Evolutionary conservation across 305 asterid genomes (phyloP), one percentile per base, ranked within the genome.

Genomic region (Salvia sclarea): DNA sequence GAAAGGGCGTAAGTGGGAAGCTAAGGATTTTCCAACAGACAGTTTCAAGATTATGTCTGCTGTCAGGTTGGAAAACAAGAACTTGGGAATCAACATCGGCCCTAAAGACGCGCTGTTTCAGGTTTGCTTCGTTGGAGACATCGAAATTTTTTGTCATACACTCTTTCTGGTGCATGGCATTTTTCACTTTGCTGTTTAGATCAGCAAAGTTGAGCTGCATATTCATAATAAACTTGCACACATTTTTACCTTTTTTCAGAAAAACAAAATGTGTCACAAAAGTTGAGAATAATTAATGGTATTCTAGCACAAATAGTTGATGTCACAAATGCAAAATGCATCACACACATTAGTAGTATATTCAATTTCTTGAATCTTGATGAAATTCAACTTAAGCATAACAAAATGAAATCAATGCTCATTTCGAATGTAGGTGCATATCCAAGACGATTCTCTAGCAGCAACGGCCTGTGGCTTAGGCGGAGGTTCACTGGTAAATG

Each of bases 401-500:
- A 54, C 11, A 17, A 24, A 11, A 11, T 52, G 8, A 22, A 11
- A 52, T 12, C n/a, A 21, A 4, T 20, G 16, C 1, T 50, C 9
- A 22, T 5, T 17, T 47, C 10, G 24, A 8, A 1, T 10, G 16
- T 33, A 58, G 86, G 24, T 81, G 16, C 75, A 72, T 56, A 11
- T 56, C 52, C 79, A 81, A 62, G 84, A 76, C 47, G 88, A 81
- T 72, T 69, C 85, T 66, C 53, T 76, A n/a, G 84, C 87, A 20
- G 85, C 81, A 13, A 70, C 68, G 16, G 83, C 83, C 3, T 81
- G 87, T 65, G 88, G 91, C 30, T 73, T 85, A 22, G 88, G 91
- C 4, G 88, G 87, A 12, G 91, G 88, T n/a, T 85, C 88, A 7
- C 77, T 85, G 0, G 75, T 83, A 21, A 85, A 85, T 48, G 88